Evolutionary conservation across 106 monocot genomes (phyloP), one percentile per base, ranked within the genome.

Genomic region (Phalaenopsis equestris): DNA sequence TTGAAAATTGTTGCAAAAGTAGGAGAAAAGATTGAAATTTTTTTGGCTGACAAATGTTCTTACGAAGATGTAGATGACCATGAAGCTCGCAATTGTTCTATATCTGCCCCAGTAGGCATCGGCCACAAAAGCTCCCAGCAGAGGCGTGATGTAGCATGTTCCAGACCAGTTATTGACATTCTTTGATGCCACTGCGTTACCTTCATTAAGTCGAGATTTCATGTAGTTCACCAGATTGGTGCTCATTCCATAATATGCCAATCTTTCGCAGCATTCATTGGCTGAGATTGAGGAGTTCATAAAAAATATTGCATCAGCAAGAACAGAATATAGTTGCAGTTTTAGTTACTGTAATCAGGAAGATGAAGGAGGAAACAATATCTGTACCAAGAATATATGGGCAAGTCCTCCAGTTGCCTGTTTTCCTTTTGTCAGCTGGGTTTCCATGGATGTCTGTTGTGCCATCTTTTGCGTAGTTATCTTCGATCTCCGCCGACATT

Each of bases 201-300:
- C 82, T 82, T 85, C 76, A 55, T 88, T 52, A 52, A 88, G 88
- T 3, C 46, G 70, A 58, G 24, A 52, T 72, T 79, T 82, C 80
- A 88, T 77, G 64, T 77, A 88, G 75, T 84, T 88, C 77, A 88
- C 88, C 64, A 88, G 65, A 58, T 88, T 88, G 55, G 88, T 88
- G 80, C 88, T 85, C 88, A 88, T 85, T 30, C 88, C 88, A 70
- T 88, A 88, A 47, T 85, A 88, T 38, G 88, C 88, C 78, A 88
- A 78, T 68, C 88, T 88, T 72, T 88, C 85, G 38, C 85, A 83
- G 39, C 88, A 85, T 46, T 85, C 85, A 38, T 88, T 88, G 36
- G 80, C 85, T 88, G 80, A 12, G 37, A 56, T 43, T 1, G 73
- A 52, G 10, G 52, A 52, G 52, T 52, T 52, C 10, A 52, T 52